phyloP scores from a whole-genome alignment of 352 stramenopile species.

The Globisporangium ultimum region DNA sequence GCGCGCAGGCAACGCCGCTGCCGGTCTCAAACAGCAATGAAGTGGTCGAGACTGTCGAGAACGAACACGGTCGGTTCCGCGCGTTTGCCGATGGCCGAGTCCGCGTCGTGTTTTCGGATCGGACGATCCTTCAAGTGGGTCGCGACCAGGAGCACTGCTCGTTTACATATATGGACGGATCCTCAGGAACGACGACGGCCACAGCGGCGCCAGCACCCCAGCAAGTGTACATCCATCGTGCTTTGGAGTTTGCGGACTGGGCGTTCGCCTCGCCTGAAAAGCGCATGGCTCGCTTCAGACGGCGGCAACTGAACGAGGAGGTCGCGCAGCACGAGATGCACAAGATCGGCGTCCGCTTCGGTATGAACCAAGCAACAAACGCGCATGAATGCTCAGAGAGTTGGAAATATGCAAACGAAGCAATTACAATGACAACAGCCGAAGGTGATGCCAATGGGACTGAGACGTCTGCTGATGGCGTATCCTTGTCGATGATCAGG shows the following conservation, averaged over 20 bases:
- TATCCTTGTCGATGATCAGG: slow-evolving; percentile 29
- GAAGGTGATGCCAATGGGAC: neutral
- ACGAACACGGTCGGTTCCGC: slow-evolving; percentile 56
- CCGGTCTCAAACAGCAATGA: neutral
- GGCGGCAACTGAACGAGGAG: slow-evolving; percentile 26
- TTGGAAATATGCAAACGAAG: neutral
- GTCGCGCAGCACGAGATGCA: slow-evolving; percentile 35
- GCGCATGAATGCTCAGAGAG: neutral
- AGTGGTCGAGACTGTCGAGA: slow-evolving; percentile 39
- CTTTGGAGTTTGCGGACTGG: slow-evolving; percentile 65
- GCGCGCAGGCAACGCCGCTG: neutral
- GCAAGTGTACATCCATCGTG: slow-evolving; percentile 47
- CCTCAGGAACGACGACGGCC: slow-evolving; percentile 27
- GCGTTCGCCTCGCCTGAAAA: slow-evolving; percentile 52
- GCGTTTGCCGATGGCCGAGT: slow-evolving; percentile 60
- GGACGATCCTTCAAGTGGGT: slow-evolving; percentile 69
- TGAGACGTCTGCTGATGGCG: slow-evolving; percentile 10
- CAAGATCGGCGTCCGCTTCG: slow-evolving; percentile 38
- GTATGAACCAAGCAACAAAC: slow-evolving; percentile 21
- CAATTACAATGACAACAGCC: neutral
- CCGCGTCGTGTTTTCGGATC: slow-evolving; percentile 62
- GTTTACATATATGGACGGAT: slow-evolving; percentile 56
- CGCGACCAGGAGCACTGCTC: slow-evolving; percentile 27
- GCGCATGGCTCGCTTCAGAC: slow-evolving; percentile 37
- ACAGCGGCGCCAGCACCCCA: slow-evolving; percentile 32